Base-by-base conservation (phyloP, 176 grass and related monocot species). In the Zoysia pacifica region DNA sequence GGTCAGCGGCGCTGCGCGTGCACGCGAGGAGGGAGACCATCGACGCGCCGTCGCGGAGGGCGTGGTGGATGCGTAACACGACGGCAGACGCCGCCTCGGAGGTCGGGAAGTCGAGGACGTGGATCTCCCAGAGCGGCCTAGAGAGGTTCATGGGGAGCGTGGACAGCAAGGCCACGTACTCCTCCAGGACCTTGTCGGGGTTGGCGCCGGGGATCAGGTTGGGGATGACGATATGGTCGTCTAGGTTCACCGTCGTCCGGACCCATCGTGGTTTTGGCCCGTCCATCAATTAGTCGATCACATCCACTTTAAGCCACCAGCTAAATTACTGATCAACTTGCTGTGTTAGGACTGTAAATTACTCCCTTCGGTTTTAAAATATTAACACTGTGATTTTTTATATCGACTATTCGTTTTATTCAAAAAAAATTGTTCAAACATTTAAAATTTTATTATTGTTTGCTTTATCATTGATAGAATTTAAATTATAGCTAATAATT, bases 31-130 rank as follows among this genome's bases (percentile, higher is more conserved):
- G 86, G 47, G 92, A 93, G 28, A 73, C 72, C 44, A 93, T 79
- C 39, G 90, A 93, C 61, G 70, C 72, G 70, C 90, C 87, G 19
- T 89, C 90, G 37, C 90, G 87, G 58, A 93, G 83, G 12, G 87
- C 86, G 67, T 93, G 90, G 70, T 93, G 87, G 75, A 82, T 19
- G 54, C 90, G 90, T 54, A 93, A 54, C 39, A 78, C 69, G 2
- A 53, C 62, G 13, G 81, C 59, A 14, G 84, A 48, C 3, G 61
- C 69, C 11, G 67, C 77, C 15, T 91, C 86, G 3, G 88, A 84
- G 55, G 92, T 83, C 11, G 84, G 86, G 49, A 94, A 13, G 81
- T 94, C 74, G 54, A 91, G 89, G 63, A 89, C 11, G 84, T 94
- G 89, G 62, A 91, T 28, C 48, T 94, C 92, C 92, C 92, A 93